Percentiles rank a stretch among this genome's conserved stretches.
Evolutionary conservation across 371 early-diverging fungal genomes (phyloP).

Genomic region (Mucor piriformis): DNA sequence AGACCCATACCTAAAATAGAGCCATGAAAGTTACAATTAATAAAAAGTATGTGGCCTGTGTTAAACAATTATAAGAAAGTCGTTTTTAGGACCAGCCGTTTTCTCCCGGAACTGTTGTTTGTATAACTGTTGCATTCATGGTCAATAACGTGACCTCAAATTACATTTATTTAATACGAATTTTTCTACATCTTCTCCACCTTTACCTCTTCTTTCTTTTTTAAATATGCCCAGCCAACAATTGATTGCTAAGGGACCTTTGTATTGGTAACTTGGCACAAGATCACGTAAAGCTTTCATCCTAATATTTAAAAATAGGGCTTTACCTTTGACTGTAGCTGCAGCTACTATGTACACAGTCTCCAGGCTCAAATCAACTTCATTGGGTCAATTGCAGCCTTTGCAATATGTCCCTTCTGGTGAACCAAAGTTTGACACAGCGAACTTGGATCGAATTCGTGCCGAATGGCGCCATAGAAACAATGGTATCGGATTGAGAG

Average conservation of each 20-base stretch:
- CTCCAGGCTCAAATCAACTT: slow-evolving; percentile 11
- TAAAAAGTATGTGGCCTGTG: neutral
- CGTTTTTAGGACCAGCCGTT: neutral
- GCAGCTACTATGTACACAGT: slow-evolving; percentile 15
- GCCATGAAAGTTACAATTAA: too few relatives aligned
- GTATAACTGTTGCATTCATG: neutral
- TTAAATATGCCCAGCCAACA: slow-evolving; percentile 9
- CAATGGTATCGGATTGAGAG: slow-evolving; percentile 45
- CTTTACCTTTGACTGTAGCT: slow-evolving; percentile 17
- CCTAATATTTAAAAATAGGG: slow-evolving; percentile 4
- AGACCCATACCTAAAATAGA: too few relatives aligned
- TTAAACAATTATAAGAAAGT: neutral
- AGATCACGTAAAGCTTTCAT: neutral
- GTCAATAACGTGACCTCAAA: neutral
- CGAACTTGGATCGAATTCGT: slow-evolving; percentile 41
- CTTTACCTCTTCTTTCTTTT: neutral
- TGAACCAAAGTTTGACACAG: slow-evolving; percentile 36
- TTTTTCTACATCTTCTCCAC: neutral
- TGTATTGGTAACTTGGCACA: slow-evolving; percentile 7
- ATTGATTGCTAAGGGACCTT: slow-evolving; percentile 4
- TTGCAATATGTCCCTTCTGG: slow-evolving; percentile 39
- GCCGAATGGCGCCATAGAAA: slow-evolving; percentile 46
- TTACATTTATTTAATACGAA: neutral
- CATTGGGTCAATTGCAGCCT: slow-evolving; percentile 26
- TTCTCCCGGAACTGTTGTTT: neutral